Evolutionary conservation across 768 basidiomycete genomes (phyloP), one percentile per base, ranked within the genome.

Genomic region (Termitomyces titanicus): DNA sequence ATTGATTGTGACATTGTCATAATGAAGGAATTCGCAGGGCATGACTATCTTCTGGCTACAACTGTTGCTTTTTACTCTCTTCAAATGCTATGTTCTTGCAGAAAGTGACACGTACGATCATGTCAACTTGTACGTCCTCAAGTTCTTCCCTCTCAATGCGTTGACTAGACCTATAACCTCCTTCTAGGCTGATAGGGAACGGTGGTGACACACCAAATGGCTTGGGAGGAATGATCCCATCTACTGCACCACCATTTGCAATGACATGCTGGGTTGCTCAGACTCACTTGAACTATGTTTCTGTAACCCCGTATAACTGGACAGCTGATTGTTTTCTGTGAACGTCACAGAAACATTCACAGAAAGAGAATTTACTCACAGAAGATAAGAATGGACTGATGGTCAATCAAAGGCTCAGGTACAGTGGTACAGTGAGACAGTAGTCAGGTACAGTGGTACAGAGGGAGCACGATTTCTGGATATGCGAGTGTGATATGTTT

Each of bases 261-360:
- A 91, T 90, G 89, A 91, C 89, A 0, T 79, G 91, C 31, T 92
- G 91, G 90, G 86, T 89, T 11, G 87, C 89, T 0, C 88, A 89
- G 68, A 92, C 87, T 10, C 80, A 87, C 55, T 72, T 82, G 53
- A 90, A 89, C 69, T 89, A 86, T 57, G 86, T 88, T 45, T 89
- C 86, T 5, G 77, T 83, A 9, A 83, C 83, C 2, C 85, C 88
- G 4, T 89, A 86, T 63, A 88, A 89, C 65, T 77, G 80, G 65
- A 85, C 87, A 0, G 66, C 70, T 20, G n/a, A n/a, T n/a, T n/a
- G n/a, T n/a, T n/a, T n/a, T n/a, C n/a, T n/a, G n/a, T n/a, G n/a
- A n/a, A n/a, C n/a, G n/a, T n/a, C n/a, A n/a, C n/a, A n/a, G n/a
- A n/a, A n/a, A n/a, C n/a, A n/a, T n/a, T n/a, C n/a, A n/a, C n/a